Conservation (phyloP, 2,329 filamentous ascomycete species). For the Aspergillaceae sp. region DNA sequence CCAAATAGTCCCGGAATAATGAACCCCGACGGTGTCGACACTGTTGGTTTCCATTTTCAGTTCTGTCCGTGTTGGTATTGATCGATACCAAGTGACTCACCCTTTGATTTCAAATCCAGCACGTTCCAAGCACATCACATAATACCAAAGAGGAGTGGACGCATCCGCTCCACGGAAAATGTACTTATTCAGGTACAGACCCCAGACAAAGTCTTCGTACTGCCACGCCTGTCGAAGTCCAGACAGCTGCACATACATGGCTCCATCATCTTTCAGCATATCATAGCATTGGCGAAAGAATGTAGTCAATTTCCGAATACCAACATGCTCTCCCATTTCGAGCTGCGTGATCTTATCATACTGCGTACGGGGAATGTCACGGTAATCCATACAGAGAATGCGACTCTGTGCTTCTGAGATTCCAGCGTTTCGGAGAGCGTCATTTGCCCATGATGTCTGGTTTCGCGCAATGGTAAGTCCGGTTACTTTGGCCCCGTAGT, state of each 20-base stretch:
- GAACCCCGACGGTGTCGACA: constrained; percentile 78
- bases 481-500: constrained; percentile 60
- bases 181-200: constrained; percentile 94
- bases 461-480: constrained; percentile 82
- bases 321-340: constrained; percentile 92
- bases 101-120: constrained; percentile 76
- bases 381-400: constrained; percentile 87
- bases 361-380: constrained; percentile 68
- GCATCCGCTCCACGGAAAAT: constrained; percentile 88
- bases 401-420: constrained; percentile 72
- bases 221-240: constrained; percentile 82
- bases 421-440: constrained; percentile 64
- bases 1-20: constrained; percentile 87
- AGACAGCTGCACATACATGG: constrained; percentile 81
- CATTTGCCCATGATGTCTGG: constrained; percentile 86
- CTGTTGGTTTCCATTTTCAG: constrained; percentile 5
- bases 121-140: constrained; percentile 65
- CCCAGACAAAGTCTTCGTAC: constrained; percentile 88
- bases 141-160: constrained; percentile 73
- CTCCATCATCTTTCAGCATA: constrained; percentile 84
- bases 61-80: background rate
- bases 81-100: constrained; percentile 5
- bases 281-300: constrained; percentile 75
- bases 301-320: constrained; percentile 65
- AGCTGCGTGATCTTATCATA: constrained; percentile 88